Base-by-base conservation (phyloP, 805 yeast genomes). In the Candida tallmaniae region DNA sequence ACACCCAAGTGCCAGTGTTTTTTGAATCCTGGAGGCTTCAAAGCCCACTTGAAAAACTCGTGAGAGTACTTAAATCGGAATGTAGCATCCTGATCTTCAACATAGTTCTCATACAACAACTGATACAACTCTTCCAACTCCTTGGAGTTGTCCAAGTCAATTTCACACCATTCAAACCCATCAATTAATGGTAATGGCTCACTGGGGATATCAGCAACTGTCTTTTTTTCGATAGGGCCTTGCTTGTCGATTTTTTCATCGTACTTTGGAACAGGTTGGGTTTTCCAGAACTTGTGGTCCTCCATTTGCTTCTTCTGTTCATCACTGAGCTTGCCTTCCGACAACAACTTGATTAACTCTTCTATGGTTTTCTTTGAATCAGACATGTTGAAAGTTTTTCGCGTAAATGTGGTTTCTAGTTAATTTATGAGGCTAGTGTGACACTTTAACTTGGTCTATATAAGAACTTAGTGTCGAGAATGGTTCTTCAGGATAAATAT, bases 251-350 rank as follows among this genome's bases (percentile, higher is more conserved):
- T 68, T 28, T 65, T 56, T 50, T 82, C 93, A 52, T 84, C 84
- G 43, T 89, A 78, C 20, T 68, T 69, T 6, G 88, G 74, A 14
- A 93, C 97, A 0, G 98, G 98, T 62, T 93, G 98, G 2, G 98
- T 93, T 52, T 83, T 85, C 98, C 98, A 93, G 62, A 93, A 93
- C 63, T 84, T 86, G 67, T 89, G 86, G 52, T 89, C 95, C 34
- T 83, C 78, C 84, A 88, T 87, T 15, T 79, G 74, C 43, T 80
- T 81, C 47, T 73, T 65, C 55, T 80, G 81, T 21, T 71, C 65
- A 28, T 68, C 78, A n/a, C 68, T 66, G 31, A 79, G 62, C 42
- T 70, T 69, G 23, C 77, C 78, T 65, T 70, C 56, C 2, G 78
- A 67, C 25, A 77, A 57, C 46, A 65, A 66, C 50, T 66, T 65